Conservation (phyloP, 2,329 filamentous ascomycete genomes). For the Madurella fahalii region DNA sequence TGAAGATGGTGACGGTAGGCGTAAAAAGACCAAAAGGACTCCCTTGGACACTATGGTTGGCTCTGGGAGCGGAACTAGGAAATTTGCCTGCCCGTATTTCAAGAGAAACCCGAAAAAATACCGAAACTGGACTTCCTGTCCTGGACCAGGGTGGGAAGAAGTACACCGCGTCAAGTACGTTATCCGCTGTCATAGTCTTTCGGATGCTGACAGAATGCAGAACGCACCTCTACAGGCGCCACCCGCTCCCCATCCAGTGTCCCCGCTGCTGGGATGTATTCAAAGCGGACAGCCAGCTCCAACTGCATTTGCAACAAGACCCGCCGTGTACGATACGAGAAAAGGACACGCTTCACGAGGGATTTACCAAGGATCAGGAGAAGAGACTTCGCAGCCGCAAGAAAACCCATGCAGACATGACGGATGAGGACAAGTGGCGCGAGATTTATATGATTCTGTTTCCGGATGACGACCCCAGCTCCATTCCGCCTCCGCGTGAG, state of each 20-base stretch:
- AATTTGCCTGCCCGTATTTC: constrained; percentile 28
- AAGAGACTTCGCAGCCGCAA: constrained; percentile 25
- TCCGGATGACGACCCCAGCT: constrained; percentile 20
- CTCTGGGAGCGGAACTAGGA: background rate
- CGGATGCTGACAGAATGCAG: constrained; percentile 13
- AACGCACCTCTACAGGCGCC: constrained; percentile 25
- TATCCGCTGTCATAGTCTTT: background rate
- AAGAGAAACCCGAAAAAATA: constrained; percentile 26
- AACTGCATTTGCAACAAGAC: constrained; percentile 22
- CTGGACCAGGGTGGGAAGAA: constrained; percentile 26
- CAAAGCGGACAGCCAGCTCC: constrained; percentile 17
- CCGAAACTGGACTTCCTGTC: constrained; percentile 26
- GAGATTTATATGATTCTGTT: constrained; percentile 27
- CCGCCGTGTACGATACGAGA: constrained; percentile 18
- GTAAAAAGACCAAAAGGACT: constrained; percentile 16
- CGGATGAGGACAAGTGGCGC: constrained; percentile 26
- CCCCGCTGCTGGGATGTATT: constrained; percentile 25
- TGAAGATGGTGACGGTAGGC: constrained; percentile 23
- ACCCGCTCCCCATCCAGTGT: constrained; percentile 24
- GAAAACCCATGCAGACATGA: constrained; percentile 24
- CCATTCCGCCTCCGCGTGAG: constrained; percentile 23
- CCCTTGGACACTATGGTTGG: background rate
- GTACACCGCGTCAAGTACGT: constrained; percentile 27
- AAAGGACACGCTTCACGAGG: constrained; percentile 19
- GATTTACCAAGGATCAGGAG: constrained; percentile 26